Percentiles rank a stretch among this genome's conserved stretches.
Conservation (phyloP, 768 basidiomycete species). For the Hygrocybe punicea region DNA sequence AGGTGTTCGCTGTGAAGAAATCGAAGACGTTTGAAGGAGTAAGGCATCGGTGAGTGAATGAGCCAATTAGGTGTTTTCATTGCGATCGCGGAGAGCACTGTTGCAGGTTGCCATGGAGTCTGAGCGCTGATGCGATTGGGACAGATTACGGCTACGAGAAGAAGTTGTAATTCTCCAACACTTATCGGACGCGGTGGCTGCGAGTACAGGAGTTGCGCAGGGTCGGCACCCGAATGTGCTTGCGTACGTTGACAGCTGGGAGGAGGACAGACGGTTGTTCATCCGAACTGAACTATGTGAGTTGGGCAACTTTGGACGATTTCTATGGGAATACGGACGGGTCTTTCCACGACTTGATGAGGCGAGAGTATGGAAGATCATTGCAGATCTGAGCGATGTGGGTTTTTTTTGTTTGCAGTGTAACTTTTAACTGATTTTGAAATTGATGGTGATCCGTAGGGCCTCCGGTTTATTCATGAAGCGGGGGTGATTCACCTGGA, state of each 20-base stretch:
- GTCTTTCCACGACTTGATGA: constrained; percentile 84
- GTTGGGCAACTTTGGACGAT: constrained; percentile 85
- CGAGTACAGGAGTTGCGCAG: constrained; percentile 32
- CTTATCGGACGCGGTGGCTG: constrained; percentile 46
- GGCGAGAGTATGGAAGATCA: constrained; percentile 92
- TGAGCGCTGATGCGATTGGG: constrained; percentile 17
- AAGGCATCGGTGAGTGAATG: constrained; percentile 71
- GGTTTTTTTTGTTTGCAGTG: constrained; percentile 34
- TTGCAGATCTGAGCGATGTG: constrained; percentile 86
- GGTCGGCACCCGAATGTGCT: constrained; percentile 76
- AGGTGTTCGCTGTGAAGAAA: constrained; percentile 86
- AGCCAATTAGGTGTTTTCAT: background rate
- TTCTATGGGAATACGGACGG: constrained; percentile 89
- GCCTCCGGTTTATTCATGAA: constrained; percentile 85
- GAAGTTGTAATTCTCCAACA: constrained; percentile 91
- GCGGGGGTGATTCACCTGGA: constrained; percentile 91
- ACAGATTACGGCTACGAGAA: constrained; percentile 80
- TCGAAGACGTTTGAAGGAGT: constrained; percentile 89
- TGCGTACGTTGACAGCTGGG: constrained; percentile 92
- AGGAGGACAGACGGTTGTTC: constrained; percentile 80
- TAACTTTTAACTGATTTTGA: constrained; percentile 17
- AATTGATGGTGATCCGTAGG: constrained; percentile 42
- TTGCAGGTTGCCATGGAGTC: constrained; percentile 7
- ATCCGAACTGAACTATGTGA: constrained; percentile 95
- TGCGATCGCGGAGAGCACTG: background rate